These are phyloP conservation scores for Pouteria glomerata DNA, from an alignment of 148 eudicot genomes.

Conservation along the genomic window DNA sequence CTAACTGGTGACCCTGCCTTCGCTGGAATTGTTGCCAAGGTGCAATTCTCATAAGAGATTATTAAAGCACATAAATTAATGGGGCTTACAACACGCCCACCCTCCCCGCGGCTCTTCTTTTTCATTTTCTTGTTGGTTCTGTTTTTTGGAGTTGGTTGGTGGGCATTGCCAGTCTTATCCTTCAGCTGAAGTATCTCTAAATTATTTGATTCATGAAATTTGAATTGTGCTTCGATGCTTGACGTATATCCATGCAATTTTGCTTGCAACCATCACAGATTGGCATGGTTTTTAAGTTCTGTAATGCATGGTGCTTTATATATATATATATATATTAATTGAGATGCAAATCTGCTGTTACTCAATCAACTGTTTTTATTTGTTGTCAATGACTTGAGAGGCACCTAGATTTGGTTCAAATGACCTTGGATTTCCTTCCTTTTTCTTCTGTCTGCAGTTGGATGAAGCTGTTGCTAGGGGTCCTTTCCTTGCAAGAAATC, in stretches of 20 bases:
- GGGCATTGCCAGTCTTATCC: neutral
- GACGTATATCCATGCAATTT: neutral
- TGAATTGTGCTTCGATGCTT: neutral
- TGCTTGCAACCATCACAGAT: neutral
- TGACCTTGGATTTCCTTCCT: neutral
- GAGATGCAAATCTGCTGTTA: neutral
- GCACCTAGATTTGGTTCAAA: neutral
- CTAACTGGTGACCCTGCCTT: slow-evolving; percentile 50
- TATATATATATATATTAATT: too few relatives aligned
- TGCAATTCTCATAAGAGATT: slow-evolving; percentile 21
- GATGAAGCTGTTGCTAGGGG: slow-evolving; percentile 75
- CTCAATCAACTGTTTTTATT: neutral
- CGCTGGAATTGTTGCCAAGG: slow-evolving; percentile 61
- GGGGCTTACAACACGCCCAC: too few relatives aligned
- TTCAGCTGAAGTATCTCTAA: neutral
- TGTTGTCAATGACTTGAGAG: neutral
- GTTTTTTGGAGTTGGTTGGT: neutral
- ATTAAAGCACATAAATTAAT: neutral
- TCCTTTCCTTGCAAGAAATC: slow-evolving; percentile 67
- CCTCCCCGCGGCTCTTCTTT: too few relatives aligned
- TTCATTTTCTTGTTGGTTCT: neutral
- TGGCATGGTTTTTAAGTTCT: too few relatives aligned
- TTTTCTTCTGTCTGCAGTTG: slow-evolving; percentile 43
- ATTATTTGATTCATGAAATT: neutral
- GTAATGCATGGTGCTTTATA: too few relatives aligned